Percentiles rank a stretch among this genome's conserved stretches.
These are phyloP conservation scores for Elsinoe batatas DNA, from an alignment of 2,329 filamentous ascomycete genomes.

Conservation along the genomic window DNA sequence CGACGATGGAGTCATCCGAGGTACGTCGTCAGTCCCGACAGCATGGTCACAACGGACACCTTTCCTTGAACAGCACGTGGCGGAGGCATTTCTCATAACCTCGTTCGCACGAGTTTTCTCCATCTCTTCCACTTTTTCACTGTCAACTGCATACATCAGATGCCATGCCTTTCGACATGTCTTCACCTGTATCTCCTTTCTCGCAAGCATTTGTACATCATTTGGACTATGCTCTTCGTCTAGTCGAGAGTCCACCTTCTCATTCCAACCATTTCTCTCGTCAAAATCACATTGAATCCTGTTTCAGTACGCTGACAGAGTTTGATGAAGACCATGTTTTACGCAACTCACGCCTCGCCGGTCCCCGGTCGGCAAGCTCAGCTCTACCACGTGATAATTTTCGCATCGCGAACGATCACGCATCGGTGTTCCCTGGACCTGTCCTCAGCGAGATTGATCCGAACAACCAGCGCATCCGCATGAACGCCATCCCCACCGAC, in stretches of 20 bases:
- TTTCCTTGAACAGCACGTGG: background rate
- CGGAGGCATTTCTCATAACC: background rate
- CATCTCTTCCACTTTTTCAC: background rate
- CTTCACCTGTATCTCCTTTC: conserved; percentile 3
- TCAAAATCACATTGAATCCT: background rate
- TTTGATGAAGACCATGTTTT: conserved; percentile 28
- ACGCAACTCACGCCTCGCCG: conserved; percentile 28
- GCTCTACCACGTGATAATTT: conserved; percentile 23
- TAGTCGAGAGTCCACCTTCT: conserved; percentile 19
- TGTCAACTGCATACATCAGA: background rate
- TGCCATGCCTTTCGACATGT: background rate
- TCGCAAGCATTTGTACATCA: conserved; percentile 13
- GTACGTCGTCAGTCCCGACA: conserved; percentile 19
- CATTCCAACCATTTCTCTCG: conserved; percentile 4
- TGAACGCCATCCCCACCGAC: conserved; percentile 22
- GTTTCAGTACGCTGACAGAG: conserved; percentile 19
- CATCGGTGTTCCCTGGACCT: conserved; percentile 14
- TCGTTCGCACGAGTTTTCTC: background rate
- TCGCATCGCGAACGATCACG: conserved; percentile 21
- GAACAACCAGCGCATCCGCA: conserved; percentile 24
- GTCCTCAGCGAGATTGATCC: conserved; percentile 27
- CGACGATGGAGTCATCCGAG: conserved; percentile 29
- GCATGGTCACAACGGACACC: background rate
- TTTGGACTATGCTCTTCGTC: conserved; percentile 17
- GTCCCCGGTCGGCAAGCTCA: conserved; percentile 28